Evolutionary conservation across 1,139 yeast species (phyloP).

Genomic region (Tardiomyces digboiensis): DNA sequence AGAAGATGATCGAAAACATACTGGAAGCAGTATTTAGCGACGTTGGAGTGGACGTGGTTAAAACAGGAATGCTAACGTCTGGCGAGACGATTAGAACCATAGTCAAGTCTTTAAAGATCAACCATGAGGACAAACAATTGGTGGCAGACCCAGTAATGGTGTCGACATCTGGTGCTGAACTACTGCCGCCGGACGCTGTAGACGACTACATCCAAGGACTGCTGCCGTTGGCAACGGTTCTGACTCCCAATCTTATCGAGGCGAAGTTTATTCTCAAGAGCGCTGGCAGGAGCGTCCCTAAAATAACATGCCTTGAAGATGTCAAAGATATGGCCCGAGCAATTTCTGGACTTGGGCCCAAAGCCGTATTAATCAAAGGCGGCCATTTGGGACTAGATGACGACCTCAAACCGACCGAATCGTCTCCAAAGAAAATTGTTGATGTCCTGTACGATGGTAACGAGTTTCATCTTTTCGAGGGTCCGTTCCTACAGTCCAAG

Average conservation of each 20-base stretch:
- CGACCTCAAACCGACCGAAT: slow-evolving; percentile 11
- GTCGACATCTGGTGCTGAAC: slow-evolving; percentile 61
- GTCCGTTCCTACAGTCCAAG: slow-evolving; percentile 36
- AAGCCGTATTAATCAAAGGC: slow-evolving; percentile 65
- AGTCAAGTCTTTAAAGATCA: slow-evolving; percentile 27
- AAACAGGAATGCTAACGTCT: slow-evolving; percentile 74
- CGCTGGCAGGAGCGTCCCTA: slow-evolving; percentile 16
- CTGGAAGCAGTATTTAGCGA: slow-evolving; percentile 53
- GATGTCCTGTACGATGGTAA: slow-evolving; percentile 55
- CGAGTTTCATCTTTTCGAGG: slow-evolving; percentile 36
- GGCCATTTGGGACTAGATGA: slow-evolving; percentile 55
- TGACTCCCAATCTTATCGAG: slow-evolving; percentile 75
- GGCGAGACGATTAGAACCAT: slow-evolving; percentile 45
- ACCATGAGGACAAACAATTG: slow-evolving; percentile 25
- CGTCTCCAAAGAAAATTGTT: slow-evolving; percentile 25
- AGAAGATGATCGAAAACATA: slow-evolving; percentile 34
- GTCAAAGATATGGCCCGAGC: slow-evolving; percentile 34
- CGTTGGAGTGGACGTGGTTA: slow-evolving; percentile 58
- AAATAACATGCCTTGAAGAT: slow-evolving; percentile 26
- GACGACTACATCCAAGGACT: slow-evolving; percentile 36
- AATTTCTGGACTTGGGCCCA: slow-evolving; percentile 38
- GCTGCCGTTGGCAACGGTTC: slow-evolving; percentile 44
- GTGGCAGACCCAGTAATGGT: slow-evolving; percentile 82
- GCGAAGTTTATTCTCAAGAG: slow-evolving; percentile 31
- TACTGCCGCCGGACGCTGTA: slow-evolving; percentile 43